phyloP scores from a whole-genome alignment of 2,329 filamentous ascomycete species.

The Ilyonectria mors-panacis region DNA sequence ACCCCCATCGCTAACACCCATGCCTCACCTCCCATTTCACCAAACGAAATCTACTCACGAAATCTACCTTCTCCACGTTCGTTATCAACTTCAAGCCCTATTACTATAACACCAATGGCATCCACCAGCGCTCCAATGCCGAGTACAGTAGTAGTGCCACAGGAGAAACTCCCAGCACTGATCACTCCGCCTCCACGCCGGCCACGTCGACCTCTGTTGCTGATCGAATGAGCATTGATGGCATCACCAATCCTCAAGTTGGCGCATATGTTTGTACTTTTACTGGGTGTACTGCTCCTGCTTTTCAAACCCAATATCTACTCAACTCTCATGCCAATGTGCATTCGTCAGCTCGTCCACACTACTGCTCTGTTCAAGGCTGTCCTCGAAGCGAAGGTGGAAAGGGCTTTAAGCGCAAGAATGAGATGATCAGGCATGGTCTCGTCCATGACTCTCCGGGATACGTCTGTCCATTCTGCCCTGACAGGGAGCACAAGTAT shows the following conservation, averaged over 20 bases:
- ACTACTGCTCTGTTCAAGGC: constrained; percentile 75
- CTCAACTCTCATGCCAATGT: constrained; percentile 86
- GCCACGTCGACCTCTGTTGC: constrained; percentile 57
- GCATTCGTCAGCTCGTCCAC: constrained; percentile 75
- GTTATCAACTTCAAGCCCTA: constrained; percentile 57
- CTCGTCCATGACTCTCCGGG: constrained; percentile 95
- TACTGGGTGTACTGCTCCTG: constrained; percentile 76
- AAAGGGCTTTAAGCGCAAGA: constrained; percentile 80
- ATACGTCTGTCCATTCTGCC: constrained; percentile 96
- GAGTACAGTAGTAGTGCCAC: constrained; percentile 63
- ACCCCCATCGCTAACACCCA: constrained; percentile 49
- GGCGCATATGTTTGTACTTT: constrained; percentile 72
- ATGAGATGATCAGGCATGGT: constrained; percentile 82
- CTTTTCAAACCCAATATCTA: constrained; percentile 84
- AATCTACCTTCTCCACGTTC: constrained; percentile 65
- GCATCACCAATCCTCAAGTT: constrained; percentile 66
- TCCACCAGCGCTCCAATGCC: constrained; percentile 53
- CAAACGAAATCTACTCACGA: constrained; percentile 62
- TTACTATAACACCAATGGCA: constrained; percentile 52
- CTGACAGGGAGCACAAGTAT: constrained; percentile 93
- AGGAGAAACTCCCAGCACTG: constrained; percentile 63
- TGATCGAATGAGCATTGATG: constrained; percentile 72
- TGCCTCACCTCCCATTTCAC: constrained; percentile 65
- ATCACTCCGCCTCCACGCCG: constrained; percentile 61
- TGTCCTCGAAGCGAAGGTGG: constrained; percentile 76